Evolutionary conservation across 2,329 filamentous ascomycete species (phyloP), one percentile per base, ranked within the genome.

Genomic region (Kalmusia sp.): DNA sequence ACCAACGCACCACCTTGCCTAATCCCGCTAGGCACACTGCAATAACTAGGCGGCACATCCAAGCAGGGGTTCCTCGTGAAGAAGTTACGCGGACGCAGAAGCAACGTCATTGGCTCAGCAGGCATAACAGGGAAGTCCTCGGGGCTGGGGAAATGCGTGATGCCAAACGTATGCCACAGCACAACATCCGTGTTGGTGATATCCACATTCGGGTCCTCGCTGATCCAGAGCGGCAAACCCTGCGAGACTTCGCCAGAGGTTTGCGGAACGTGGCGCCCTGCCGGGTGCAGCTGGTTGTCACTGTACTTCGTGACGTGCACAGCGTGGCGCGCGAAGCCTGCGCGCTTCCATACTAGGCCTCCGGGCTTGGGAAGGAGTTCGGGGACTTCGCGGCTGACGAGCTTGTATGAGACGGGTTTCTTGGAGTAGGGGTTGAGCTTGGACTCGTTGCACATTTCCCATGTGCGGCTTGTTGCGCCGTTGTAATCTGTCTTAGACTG

Each of bases 121-220:
- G 92, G 92, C 92, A 96, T 96, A 63, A 96, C 82, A 25, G 93
- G 93, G 79, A 91, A 96, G 74, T 96, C 93, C 71, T 97, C 93
- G 0, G 92, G 92, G 0, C 90, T 80, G 0, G 93, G 92, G 79
- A 96, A 93, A 72, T 96, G 93, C 0, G 89, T 93, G 30, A 96
- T 81, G 30, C 93, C 93, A 67, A 96, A 97, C 0, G 92, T 96
- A 77, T 96, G 92, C 92, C 92, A 97, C 14, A 96, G 83, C 1
- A 97, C 92, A 25, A 96, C 78, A 70, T 97, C 91, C 0, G 87
- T 90, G 79, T 96, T 89, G 50, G 89, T 90, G 61, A 96, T 87
- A 22, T 79, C 83, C 52, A 84, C 85, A 39, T 77, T 78, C 11
- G 89, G 87, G 55, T 92, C 85, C 21, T 85, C 86, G 15, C 80